Conservation (phyloP, 371 early-diverging fungal species). For the Mortierella sp. region DNA sequence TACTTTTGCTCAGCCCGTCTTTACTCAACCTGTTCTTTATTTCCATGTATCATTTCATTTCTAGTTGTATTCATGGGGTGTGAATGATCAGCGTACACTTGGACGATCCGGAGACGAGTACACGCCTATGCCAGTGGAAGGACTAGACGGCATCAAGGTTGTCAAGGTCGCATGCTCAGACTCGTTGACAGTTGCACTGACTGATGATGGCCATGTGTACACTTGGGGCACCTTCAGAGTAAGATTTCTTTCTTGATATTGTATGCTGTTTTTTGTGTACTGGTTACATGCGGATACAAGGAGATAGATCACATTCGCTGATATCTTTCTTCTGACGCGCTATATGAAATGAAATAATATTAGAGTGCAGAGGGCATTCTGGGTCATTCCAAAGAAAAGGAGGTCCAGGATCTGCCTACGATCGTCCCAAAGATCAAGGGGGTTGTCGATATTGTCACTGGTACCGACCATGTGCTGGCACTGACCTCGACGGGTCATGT, state of each 20-base stretch:
- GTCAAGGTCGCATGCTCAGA: conserved; percentile 95
- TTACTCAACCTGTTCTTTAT: neutral
- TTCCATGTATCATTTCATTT: too few relatives aligned
- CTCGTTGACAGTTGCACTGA: conserved; percentile 91
- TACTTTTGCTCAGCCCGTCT: too few relatives aligned
- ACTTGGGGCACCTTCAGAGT: conserved; percentile 97
- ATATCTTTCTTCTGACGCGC: too few relatives aligned
- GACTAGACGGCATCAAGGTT: conserved; percentile 78
- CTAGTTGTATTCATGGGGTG: conserved; percentile 94
- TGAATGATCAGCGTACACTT: conserved; percentile 98
- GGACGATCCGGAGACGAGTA: conserved; percentile 89
- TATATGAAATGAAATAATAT: neutral
- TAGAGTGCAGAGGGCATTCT: conserved; percentile 72
- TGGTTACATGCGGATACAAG: neutral
- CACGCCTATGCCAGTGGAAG: conserved; percentile 60
- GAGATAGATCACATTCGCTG: neutral
- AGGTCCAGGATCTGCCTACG: conserved; percentile 65
- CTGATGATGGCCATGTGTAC: conserved; percentile 87
- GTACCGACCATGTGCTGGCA: conserved; percentile 93
- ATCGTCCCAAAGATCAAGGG: conserved; percentile 42
- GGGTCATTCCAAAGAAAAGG: conserved; percentile 72
- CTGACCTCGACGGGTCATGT: conserved; percentile 80
- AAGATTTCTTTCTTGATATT: too few relatives aligned
- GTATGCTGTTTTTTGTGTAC: too few relatives aligned
- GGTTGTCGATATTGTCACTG: conserved; percentile 86